Evolutionary conservation across 1,284 basidiomycete genomes (phyloP).

Genomic region (Boletus semigastroideus): DNA sequence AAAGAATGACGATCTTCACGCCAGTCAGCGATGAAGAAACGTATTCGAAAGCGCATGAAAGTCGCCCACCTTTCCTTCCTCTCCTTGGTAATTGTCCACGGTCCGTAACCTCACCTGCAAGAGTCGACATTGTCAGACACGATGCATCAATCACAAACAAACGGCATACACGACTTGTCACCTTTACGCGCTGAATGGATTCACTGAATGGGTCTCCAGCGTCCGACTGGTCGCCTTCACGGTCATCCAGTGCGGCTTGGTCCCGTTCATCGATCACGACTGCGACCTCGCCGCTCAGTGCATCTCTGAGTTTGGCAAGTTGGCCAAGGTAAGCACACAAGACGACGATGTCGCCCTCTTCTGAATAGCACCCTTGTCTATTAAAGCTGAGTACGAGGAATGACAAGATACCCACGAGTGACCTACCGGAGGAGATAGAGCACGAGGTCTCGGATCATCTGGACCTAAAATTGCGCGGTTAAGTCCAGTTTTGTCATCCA

Average conservation of each 20-base stretch:
- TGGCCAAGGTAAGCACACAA: conserved; percentile 77
- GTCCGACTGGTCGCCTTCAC: conserved; percentile 41
- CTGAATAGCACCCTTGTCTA: conserved; percentile 57
- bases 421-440: conserved; percentile 59
- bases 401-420: background rate
- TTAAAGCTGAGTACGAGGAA: conserved; percentile 1
- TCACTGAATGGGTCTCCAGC: conserved; percentile 28
- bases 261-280: conserved; percentile 72
- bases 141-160: background rate
- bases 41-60: background rate
- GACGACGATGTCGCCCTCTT: conserved; percentile 70
- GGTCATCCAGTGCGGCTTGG: conserved; percentile 50
- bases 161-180: conserved; percentile 40
- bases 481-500: background rate
- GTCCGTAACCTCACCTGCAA: conserved; percentile 65
- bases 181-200: background rate
- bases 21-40: background rate
- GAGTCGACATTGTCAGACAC: background rate
- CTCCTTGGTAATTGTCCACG: conserved; percentile 76
- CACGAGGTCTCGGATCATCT: conserved; percentile 70
- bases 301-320: conserved; percentile 55
- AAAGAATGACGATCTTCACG: conserved; percentile 61
- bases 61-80: conserved; percentile 52
- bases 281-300: conserved; percentile 48
- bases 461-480: conserved; percentile 42